A percentile compares a stretch with the other conserved stretches of the same genome.
phyloP scores from a whole-genome alignment of 2,329 filamentous ascomycete species.

The Emmonsiellopsis sp. region DNA sequence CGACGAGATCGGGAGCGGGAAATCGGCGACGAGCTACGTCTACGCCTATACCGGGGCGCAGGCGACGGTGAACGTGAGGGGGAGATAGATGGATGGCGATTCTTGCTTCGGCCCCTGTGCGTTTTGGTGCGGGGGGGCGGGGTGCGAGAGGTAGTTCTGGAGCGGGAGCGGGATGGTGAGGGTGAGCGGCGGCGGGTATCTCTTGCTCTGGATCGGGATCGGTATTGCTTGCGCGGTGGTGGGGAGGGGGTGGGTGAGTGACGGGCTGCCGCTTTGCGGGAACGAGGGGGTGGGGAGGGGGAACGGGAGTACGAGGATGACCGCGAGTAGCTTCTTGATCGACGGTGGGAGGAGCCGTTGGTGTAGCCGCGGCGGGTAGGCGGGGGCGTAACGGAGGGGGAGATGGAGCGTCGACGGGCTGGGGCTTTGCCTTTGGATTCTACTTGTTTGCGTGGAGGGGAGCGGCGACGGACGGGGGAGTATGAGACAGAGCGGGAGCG shows the following conservation, averaged over 20 bases:
- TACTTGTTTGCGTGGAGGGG: slow-evolving; percentile 7
- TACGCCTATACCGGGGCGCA: slow-evolving; percentile 12
- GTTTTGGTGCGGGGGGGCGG: slow-evolving; percentile 20
- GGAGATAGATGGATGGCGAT: slow-evolving; percentile 10
- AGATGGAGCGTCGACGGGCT: slow-evolving; percentile 18
- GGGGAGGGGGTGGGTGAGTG: slow-evolving; percentile 15
- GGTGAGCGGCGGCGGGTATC: slow-evolving; percentile 5
- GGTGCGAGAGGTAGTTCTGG: background rate
- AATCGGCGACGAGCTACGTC: slow-evolving; percentile 4
- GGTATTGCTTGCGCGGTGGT: slow-evolving; percentile 14
- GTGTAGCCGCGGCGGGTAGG: background rate
- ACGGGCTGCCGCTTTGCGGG: slow-evolving; percentile 19
- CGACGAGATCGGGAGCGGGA: slow-evolving; percentile 15
- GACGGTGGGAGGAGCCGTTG: slow-evolving; percentile 11
- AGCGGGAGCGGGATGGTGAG: slow-evolving; percentile 20
- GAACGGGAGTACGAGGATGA: slow-evolving; percentile 6
- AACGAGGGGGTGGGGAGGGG: slow-evolving; percentile 4
- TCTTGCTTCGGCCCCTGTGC: slow-evolving; percentile 7
- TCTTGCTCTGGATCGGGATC: slow-evolving; percentile 17
- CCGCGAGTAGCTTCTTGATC: slow-evolving; percentile 10
- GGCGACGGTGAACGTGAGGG: slow-evolving; percentile 20
- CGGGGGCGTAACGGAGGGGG: slow-evolving; percentile 23
- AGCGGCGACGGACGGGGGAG: slow-evolving; percentile 17
- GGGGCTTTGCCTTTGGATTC: slow-evolving; percentile 16
- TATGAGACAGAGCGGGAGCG: slow-evolving; percentile 18